Base-by-base conservation (phyloP, 305 asterid species). In the Fraxinus nigra region DNA sequence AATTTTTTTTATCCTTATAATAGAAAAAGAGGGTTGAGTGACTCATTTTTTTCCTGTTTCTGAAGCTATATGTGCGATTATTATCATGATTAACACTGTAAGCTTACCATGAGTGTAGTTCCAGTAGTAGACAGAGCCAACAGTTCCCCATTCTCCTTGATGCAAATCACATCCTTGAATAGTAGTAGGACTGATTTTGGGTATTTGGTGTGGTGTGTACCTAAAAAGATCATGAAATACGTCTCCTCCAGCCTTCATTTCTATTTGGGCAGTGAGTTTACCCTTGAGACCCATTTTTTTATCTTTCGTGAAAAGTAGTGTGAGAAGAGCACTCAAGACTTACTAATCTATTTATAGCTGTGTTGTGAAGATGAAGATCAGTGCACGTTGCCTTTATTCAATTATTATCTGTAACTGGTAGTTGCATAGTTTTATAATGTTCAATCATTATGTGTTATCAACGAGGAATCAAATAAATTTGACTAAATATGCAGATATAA, bases 201-300 rank as follows among this genome's bases (percentile, higher is more conserved):
- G 46, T 65, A 82, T 56, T 34, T 82, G 78, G 61, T 82, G 82
- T 33, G 81, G 82, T 69, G 30, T 82, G 32, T 82, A 13, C 48
- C 82, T 46, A 35, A 77, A 77, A 48, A 82, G 51, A 34, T 82
- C 81, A 78, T 82, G 85, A 54, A 77, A 82, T 3, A 82, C 70
- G 33, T 82, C 82, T 33, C 74, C 74, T n/a, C 59, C 78, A 28
- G 76, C 74, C 43, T 67, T 81, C 5, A 61, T n/a, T 30, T 81
- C 81, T 9, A 34, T 75, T 75, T 81, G 35, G n/a, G 76, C 43
- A 54, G 38, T 59, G 34, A 75, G 51, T 5, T 81, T 74, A 51
- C 80, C 80, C 16, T 33, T 35, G 1, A 26, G 59, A 35, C 83
- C 65, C 83, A 59, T 63, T 20, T 35, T 35, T 35, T 7, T 34